Evolutionary conservation across 768 basidiomycete species (phyloP).

Genomic region (Pisolithus tinctorius): DNA sequence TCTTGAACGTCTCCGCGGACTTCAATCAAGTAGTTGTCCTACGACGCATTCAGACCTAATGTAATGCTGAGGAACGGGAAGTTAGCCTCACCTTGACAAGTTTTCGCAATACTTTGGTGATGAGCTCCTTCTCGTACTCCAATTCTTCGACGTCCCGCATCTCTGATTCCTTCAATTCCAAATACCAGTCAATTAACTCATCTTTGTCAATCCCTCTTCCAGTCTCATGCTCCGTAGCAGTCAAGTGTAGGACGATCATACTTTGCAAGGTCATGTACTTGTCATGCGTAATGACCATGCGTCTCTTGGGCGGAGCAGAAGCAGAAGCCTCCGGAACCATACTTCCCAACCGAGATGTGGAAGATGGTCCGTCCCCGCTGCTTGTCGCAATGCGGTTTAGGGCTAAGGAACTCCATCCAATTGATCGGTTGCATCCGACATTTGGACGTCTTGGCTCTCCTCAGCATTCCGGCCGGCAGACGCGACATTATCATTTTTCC

Average conservation of each 20-base stretch:
- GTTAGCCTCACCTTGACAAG: conserved; percentile 71
- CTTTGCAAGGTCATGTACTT: conserved; percentile 88
- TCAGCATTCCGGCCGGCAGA: conserved; percentile 34
- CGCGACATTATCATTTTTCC: conserved; percentile 30
- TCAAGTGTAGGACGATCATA: conserved; percentile 77
- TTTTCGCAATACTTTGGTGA: conserved; percentile 83
- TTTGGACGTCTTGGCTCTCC: conserved; percentile 55
- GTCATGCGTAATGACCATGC: conserved; percentile 93
- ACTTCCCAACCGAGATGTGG: conserved; percentile 26
- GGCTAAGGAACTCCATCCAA: conserved; percentile 41
- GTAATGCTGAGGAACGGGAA: background rate
- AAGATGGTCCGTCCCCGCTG: conserved; percentile 25
- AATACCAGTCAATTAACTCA: conserved; percentile 94
- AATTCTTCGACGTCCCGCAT: conserved; percentile 80
- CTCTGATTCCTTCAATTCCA: conserved; percentile 82
- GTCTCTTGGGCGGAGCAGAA: conserved; percentile 45
- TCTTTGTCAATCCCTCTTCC: conserved; percentile 79
- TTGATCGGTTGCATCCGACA: conserved; percentile 51
- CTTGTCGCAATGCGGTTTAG: conserved; percentile 32
- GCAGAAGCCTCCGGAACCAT: conserved; percentile 23
- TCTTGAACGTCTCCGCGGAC: conserved; percentile 80
- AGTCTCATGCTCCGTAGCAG: conserved; percentile 67
- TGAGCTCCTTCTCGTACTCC: conserved; percentile 85
- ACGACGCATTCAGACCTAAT: conserved; percentile 4
- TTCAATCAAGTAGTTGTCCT: conserved; percentile 86